Evolutionary conservation across 441 rosid genomes (phyloP), one percentile per base, ranked within the genome.

Genomic region (Bruguiera hainesii): DNA sequence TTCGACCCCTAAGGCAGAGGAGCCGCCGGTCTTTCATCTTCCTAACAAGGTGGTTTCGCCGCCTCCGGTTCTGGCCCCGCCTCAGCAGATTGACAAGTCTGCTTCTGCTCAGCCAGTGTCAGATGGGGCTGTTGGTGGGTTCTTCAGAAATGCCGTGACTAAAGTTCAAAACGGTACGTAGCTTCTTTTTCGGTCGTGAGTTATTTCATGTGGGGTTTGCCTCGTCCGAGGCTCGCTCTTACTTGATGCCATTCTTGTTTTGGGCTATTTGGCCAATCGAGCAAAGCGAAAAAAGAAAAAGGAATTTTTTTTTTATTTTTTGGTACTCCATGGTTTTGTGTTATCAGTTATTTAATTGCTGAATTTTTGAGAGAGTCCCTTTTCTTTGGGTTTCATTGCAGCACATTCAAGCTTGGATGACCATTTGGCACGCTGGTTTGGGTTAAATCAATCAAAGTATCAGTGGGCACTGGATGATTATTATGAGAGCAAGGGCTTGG

Each of bases 371-470:
- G 16, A 42, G 16, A 18, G 16, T 42, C 16, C 13, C 48, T 48
- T 50, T 31, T 20, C 37, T 33, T 15, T 59, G 21, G 19, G 9
- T 63, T 66, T 16, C 61, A 59, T 72, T 68, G 78, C 81, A 96
- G 99, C 95, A 50, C 94, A 92, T 87, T 89, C 97, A 37, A 89
- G 96, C 66, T 85, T 96, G 83, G 99, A 96, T 81, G 98, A 90
- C 66, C 89, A 90, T 80, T 75, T 96, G 85, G 95, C 97, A 10
- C 90, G 94, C 15, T 96, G 99, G 99, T 89, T 92, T 73, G 99
- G 99, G 33, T 87, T 96, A 77, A 85, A 96, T 81, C 99, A 89
- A 71, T 96, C 99, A 19, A 96, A 90, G 87, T 96, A 92, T 60
- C 98, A 86, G 65, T 86, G 91, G 91, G 91, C 91, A 10, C 56